A percentile compares a stretch with the other conserved stretches of the same genome.
These are phyloP conservation scores for Penicillium crystallinum DNA, from an alignment of 495 filamentous ascomycete genomes.

Conservation along the genomic window DNA sequence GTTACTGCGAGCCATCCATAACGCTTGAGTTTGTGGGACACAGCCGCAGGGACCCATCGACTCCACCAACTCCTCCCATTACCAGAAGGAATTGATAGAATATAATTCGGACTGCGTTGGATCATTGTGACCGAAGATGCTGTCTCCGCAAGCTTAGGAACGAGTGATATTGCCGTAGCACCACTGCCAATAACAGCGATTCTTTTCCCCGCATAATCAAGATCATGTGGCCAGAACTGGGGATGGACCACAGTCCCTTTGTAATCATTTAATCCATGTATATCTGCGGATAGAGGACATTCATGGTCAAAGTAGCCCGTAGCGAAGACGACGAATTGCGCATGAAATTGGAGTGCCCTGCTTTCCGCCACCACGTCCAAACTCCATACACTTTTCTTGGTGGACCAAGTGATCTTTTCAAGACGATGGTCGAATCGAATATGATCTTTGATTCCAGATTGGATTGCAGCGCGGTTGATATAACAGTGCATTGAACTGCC, in stretches of 20 bases:
- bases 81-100: constrained; percentile 37
- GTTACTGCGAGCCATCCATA: constrained; percentile 28
- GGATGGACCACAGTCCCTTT: constrained; percentile 34
- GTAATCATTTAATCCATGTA: constrained; percentile 21
- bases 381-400: constrained; percentile 46
- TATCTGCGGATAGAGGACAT: constrained; percentile 38
- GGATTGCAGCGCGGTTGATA: constrained; percentile 45
- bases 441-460: constrained; percentile 50
- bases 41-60: constrained; percentile 28
- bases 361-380: constrained; percentile 30
- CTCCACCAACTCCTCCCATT: constrained; percentile 16
- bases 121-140: constrained; percentile 37
- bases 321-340: constrained; percentile 6
- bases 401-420: constrained; percentile 41
- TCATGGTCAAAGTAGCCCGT: constrained; percentile 41
- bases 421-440: constrained; percentile 48
- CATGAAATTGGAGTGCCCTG: neutral
- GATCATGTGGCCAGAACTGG: constrained; percentile 38
- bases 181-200: constrained; percentile 47
- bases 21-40: constrained; percentile 27
- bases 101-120: constrained; percentile 48
- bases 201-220: constrained; percentile 35
- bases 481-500: constrained; percentile 50
- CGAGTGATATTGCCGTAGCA: constrained; percentile 41
- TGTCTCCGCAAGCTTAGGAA: constrained; percentile 24